Evolutionary conservation across 1,284 basidiomycete genomes (phyloP).

Genomic region (Cystobasidiaceae sp.): DNA sequence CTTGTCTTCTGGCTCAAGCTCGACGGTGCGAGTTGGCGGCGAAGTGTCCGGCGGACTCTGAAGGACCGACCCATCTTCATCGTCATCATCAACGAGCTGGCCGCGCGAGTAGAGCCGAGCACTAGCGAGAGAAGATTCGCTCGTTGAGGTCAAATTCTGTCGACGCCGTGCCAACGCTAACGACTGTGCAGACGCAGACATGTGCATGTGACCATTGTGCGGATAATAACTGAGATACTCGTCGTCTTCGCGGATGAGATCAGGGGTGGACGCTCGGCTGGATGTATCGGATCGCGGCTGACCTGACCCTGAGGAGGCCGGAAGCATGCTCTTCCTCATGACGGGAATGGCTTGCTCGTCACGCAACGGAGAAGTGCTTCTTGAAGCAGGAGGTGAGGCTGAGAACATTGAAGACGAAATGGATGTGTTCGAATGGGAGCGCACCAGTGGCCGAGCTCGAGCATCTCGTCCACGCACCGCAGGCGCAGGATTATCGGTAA

Average conservation of each 20-base stretch:
- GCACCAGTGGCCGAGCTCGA: conserved; percentile 3
- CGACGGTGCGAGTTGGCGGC: too few relatives aligned
- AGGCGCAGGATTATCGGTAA: too few relatives aligned
- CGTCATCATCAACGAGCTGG: background rate
- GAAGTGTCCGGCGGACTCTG: conserved; percentile 14
- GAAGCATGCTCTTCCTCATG: background rate
- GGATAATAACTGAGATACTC: conserved; percentile 1
- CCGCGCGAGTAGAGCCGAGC: background rate
- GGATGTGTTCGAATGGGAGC: conserved; percentile 7
- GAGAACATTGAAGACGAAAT: background rate
- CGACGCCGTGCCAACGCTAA: background rate
- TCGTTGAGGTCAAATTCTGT: background rate
- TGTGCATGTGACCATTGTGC: background rate
- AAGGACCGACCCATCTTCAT: background rate
- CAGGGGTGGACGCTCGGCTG: conserved; percentile 13
- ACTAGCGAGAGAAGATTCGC: background rate
- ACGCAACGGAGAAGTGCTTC: conserved; percentile 8
- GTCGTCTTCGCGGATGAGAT: conserved; percentile 26
- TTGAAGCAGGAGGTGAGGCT: background rate
- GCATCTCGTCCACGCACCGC: background rate
- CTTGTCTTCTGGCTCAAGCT: too few relatives aligned
- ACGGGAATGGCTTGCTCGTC: background rate
- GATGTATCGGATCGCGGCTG: background rate
- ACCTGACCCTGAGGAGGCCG: background rate
- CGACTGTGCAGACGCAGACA: background rate